phyloP scores from a whole-genome alignment of 2,329 filamentous ascomycete genomes.

The Simplicillium sp. region DNA sequence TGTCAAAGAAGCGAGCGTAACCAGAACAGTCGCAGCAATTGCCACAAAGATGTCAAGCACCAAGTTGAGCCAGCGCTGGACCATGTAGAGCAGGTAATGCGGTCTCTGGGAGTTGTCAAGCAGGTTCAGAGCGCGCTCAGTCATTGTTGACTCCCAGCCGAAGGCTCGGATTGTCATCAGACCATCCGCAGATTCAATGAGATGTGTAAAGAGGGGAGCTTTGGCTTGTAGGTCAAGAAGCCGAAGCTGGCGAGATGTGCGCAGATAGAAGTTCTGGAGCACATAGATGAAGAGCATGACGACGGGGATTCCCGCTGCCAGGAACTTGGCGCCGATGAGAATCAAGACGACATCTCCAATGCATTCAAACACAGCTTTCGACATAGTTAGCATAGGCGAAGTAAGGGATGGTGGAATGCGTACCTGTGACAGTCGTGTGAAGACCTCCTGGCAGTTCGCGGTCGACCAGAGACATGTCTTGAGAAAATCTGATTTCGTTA shows the following conservation, averaged over 20 bases:
- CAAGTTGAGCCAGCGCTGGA: not conserved
- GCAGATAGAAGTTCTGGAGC: constrained; percentile 38
- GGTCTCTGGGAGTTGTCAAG: not conserved
- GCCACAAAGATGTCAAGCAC: not conserved
- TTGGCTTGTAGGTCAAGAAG: constrained; percentile 42
- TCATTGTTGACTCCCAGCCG: constrained; percentile 22
- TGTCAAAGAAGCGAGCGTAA: constrained; percentile 17
- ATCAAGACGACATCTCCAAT: too few relatives aligned
- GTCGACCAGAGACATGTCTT: too few relatives aligned
- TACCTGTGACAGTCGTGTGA: too few relatives aligned
- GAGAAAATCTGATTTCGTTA: not conserved
- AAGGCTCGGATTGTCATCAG: constrained; percentile 39
- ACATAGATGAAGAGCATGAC: too few relatives aligned
- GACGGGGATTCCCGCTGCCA: too few relatives aligned
- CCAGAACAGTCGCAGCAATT: not conserved
- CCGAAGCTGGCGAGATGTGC: constrained; percentile 41
- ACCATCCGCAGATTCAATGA: constrained; percentile 36
- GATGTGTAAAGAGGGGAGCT: constrained; percentile 38
- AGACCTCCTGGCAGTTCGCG: too few relatives aligned
- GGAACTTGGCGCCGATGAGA: too few relatives aligned
- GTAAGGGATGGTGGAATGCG: constrained; percentile 12
- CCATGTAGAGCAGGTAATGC: not conserved
- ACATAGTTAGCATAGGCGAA: constrained; percentile 25
- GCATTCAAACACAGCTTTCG: too few relatives aligned
- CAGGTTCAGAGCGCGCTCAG: not conserved